Conservation (phyloP, 352 stramenopile genomes). For the Pelagophyceae sp. region DNA sequence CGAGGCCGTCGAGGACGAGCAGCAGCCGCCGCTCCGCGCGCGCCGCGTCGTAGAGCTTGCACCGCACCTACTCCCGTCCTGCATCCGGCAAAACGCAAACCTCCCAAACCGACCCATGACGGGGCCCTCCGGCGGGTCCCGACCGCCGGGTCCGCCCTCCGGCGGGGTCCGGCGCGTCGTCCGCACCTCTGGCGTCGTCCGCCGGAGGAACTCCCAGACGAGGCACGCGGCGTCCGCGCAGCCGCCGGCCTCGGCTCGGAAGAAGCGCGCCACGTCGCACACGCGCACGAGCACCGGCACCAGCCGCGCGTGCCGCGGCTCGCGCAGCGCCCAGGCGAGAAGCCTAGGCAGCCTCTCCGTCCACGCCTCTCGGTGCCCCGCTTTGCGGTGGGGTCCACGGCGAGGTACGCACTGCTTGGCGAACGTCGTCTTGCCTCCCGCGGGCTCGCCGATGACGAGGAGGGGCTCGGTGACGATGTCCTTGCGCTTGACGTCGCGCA, state of each 20-base stretch:
- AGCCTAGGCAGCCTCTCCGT: too few relatives aligned
- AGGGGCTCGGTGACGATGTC: not conserved
- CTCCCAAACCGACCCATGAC: too few relatives aligned
- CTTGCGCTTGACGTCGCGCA: not conserved
- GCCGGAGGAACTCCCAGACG: constrained; percentile 1
- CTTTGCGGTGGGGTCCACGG: too few relatives aligned
- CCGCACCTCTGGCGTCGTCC: not conserved
- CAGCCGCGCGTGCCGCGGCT: not conserved
- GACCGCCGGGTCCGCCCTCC: too few relatives aligned
- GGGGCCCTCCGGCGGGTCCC: too few relatives aligned
- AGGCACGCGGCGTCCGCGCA: not conserved
- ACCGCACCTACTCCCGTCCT: too few relatives aligned
- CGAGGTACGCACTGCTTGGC: too few relatives aligned
- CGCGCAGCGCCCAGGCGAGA: constrained; percentile 5
- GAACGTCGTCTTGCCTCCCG: constrained; percentile 18
- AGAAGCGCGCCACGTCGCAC: constrained; percentile 10
- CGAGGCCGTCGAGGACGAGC: constrained; percentile 10
- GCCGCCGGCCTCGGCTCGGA: not conserved
- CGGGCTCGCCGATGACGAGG: constrained; percentile 10
- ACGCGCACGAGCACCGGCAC: constrained; percentile 3
- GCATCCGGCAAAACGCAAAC: too few relatives aligned
- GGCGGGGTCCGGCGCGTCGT: too few relatives aligned
- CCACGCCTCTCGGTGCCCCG: too few relatives aligned
- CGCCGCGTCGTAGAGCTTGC: not conserved
- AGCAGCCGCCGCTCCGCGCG: not conserved